Evolutionary conservation across 257 asterid species (phyloP).

Genomic region (Phtheirospermum japonicum): DNA sequence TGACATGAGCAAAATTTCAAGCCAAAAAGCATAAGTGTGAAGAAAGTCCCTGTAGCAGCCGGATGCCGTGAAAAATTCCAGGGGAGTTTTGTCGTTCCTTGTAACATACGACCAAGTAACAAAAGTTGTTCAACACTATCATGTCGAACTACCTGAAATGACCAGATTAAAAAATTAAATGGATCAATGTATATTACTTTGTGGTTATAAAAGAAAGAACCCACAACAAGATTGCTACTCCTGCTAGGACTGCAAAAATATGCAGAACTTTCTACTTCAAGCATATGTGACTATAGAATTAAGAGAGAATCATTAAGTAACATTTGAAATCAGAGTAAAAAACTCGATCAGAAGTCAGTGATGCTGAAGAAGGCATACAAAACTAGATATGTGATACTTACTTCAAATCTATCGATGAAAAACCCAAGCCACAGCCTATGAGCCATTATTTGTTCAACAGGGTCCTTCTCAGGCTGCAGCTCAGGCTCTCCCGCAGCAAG

Average conservation of each 20-base stretch:
- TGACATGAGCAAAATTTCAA: conserved; percentile 87
- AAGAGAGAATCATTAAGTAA: conserved; percentile 9
- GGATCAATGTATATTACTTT: conserved; percentile 21
- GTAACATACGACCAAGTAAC: conserved; percentile 91
- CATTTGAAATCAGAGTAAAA: conserved; percentile 20
- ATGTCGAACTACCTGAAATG: conserved; percentile 82
- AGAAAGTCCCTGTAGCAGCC: conserved; percentile 90
- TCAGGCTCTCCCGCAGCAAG: conserved; percentile 97
- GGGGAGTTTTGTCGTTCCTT: conserved; percentile 81
- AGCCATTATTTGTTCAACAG: conserved; percentile 89
- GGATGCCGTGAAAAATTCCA: conserved; percentile 95
- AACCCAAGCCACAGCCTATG: conserved; percentile 98
- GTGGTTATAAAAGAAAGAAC: conserved; percentile 18
- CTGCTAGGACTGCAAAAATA: conserved; percentile 8
- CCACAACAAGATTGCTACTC: conserved; percentile 13
- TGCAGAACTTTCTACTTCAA: conserved; percentile 27
- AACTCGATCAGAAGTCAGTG: conserved; percentile 21
- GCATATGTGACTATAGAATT: conserved; percentile 12
- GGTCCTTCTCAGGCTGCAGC: conserved; percentile 70
- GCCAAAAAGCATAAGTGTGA: conserved; percentile 93
- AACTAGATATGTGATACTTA: conserved; percentile 36
- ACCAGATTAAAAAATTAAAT: conserved; percentile 8
- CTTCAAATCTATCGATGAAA: conserved; percentile 95
- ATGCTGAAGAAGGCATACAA: conserved; percentile 19
- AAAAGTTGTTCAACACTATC: conserved; percentile 91